Base-by-base conservation (phyloP, 805 yeast species). In the Candida sonorensis region DNA sequence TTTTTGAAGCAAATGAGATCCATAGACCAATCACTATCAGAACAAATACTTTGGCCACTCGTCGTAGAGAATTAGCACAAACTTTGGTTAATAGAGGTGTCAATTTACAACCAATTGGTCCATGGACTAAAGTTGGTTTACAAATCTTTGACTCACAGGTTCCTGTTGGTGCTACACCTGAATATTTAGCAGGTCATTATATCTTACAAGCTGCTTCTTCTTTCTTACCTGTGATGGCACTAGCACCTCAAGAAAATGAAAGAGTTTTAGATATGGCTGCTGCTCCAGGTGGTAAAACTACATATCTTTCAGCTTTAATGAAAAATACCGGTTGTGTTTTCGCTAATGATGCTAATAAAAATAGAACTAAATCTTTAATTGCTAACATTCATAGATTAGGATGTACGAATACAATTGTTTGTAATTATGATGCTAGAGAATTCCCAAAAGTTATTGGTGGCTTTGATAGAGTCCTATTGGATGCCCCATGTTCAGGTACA, bases 151-250 rank as follows among this genome's bases (percentile, higher is more conserved):
- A 92, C 55, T 88, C 97, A 16, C 97, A 88, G 59, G 97, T 92
- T n/a, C 98, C 99, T 27, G 84, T 92, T 47, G 99, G 99, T 61
- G 98, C 99, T 27, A 92, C 99, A 7, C 98, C 99, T 27, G 99
- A 92, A 63, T 92, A 92, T 57, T 68, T 92, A 52, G 94, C 97
- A 10, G 99, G 99, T 52, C 95, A 92, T 54, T 92, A 92, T 63
- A 92, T 92, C 41, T 66, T 92, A 50, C 99, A 92, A 62, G 99
- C 99, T 26, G 99, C 99, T 15, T 88, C 97, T 5, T 88, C 97
- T 8, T 92, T 90, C 62, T 65, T 92, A 53, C 99, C 99, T 7
- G 96, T 88, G 14, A 85, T 92, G 90, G 99, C 99, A 1, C 66
- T 92, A 48, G 90, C 79, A 41, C 98, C 99, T n/a, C 94, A 87